These are phyloP conservation scores for Diaporthe sp. DNA, from an alignment of 2,329 filamentous ascomycete genomes.

Conservation along the genomic window DNA sequence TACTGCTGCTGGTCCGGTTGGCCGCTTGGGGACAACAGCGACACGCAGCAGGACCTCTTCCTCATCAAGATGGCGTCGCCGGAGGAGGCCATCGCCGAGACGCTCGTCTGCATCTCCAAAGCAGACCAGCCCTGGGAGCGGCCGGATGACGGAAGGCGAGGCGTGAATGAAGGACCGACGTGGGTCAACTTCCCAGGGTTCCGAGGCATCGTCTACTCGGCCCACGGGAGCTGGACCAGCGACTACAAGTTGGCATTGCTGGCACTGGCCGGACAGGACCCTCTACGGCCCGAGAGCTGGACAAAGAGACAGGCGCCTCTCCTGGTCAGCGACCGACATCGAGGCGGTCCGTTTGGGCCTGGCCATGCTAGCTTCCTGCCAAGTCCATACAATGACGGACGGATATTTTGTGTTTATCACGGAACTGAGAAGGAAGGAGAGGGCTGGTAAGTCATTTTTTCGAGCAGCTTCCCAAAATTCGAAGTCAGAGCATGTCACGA, in stretches of 20 bases:
- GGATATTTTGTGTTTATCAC: slow-evolving; percentile 43
- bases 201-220: slow-evolving; percentile 43
- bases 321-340: slow-evolving; percentile 35
- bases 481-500: background rate
- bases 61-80: slow-evolving; percentile 42
- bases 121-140: slow-evolving; percentile 43
- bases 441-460: slow-evolving; percentile 32
- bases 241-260: slow-evolving; percentile 43
- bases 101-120: slow-evolving; percentile 40
- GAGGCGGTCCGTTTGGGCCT: slow-evolving; percentile 41
- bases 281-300: slow-evolving; percentile 39
- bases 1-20: slow-evolving; percentile 45
- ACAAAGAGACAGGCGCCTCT: slow-evolving; percentile 37
- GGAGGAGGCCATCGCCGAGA: slow-evolving; percentile 41
- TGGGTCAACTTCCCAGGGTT: slow-evolving; percentile 42
- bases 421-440: slow-evolving; percentile 41
- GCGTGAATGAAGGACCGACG: slow-evolving; percentile 44
- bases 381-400: slow-evolving; percentile 40
- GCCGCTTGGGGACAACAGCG: slow-evolving; percentile 42
- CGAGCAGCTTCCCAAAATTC: background rate
- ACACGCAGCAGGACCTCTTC: slow-evolving; percentile 44
- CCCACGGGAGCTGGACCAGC: slow-evolving; percentile 44
- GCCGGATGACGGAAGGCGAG: slow-evolving; percentile 41
- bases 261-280: slow-evolving; percentile 40
- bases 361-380: slow-evolving; percentile 43